phyloP scores from a whole-genome alignment of 495 filamentous ascomycete species.

The Lasiosphaeriaceae sp. region DNA sequence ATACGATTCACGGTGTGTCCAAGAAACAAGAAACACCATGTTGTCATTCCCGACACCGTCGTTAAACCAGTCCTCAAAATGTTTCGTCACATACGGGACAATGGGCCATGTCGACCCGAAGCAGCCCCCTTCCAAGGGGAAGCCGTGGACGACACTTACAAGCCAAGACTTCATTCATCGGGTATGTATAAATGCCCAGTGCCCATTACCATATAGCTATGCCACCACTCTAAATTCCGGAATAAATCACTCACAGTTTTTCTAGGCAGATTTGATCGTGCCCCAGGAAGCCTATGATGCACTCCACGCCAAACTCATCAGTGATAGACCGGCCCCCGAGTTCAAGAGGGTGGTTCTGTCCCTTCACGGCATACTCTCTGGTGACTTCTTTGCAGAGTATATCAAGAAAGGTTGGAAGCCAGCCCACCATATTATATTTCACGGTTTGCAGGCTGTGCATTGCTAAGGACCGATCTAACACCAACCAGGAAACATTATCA shows the following conservation, averaged over 20 bases:
- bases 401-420: conserved; percentile 69
- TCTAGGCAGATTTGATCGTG: conserved; percentile 71
- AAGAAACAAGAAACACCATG: conserved; percentile 38
- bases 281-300: conserved; percentile 61
- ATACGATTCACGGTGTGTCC: background rate
- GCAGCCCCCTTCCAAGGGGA: conserved; percentile 66
- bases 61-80: conserved; percentile 63
- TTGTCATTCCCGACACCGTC: conserved; percentile 53
- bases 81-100: conserved; percentile 63
- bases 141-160: conserved; percentile 67
- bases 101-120: conserved; percentile 65
- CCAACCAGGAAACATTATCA: conserved; percentile 86
- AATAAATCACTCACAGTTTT: background rate
- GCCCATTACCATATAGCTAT: background rate
- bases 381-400: conserved; percentile 80
- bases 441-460: background rate
- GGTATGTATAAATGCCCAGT: conserved; percentile 36
- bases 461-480: too few species aligned
- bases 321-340: conserved; percentile 33
- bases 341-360: conserved; percentile 75
- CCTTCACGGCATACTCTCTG: conserved; percentile 64
- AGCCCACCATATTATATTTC: background rate
- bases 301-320: conserved; percentile 53
- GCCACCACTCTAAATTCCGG: conserved; percentile 1
- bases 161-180: conserved; percentile 73